A percentile compares a stretch with the other conserved stretches of the same genome.
These are phyloP conservation scores for Lactuca sativa DNA, from an alignment of 129 eudicot genomes.

Conservation along the genomic window DNA sequence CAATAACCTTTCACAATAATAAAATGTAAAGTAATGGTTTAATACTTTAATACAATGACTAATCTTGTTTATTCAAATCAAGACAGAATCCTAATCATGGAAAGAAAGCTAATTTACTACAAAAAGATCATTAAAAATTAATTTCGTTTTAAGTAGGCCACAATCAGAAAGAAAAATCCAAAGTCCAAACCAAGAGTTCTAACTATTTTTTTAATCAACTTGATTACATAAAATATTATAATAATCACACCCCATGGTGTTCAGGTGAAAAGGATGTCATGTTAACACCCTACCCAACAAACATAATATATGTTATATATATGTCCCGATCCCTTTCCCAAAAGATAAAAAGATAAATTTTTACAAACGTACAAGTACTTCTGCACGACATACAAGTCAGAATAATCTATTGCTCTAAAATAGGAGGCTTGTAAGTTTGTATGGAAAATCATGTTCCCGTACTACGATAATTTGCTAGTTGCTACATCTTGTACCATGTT, in stretches of 20 bases:
- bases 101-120: constrained; percentile 37
- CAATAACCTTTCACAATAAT: constrained; percentile 19
- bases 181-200: constrained; percentile 24
- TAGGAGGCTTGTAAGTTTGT: neutral
- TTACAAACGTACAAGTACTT: constrained; percentile 7
- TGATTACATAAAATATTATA: constrained; percentile 16
- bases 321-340: constrained; percentile 6
- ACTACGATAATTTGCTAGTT: too few relatives aligned
- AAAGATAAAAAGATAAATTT: neutral
- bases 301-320: constrained; percentile 6
- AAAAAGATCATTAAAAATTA: constrained; percentile 5
- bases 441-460: neutral
- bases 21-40: neutral
- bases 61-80: constrained; percentile 25
- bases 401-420: neutral
- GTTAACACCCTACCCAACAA: constrained; percentile 33
- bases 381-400: neutral
- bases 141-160: constrained; percentile 6
- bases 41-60: constrained; percentile 1
- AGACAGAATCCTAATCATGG: constrained; percentile 36
- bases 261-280: constrained; percentile 43
- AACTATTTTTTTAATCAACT: constrained; percentile 31
- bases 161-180: constrained; percentile 28
- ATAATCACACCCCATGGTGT: constrained; percentile 28
- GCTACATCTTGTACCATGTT: neutral